Evolutionary conservation across 2,329 filamentous ascomycete genomes (phyloP).

Genomic region (Hymenoscyphus scutula): DNA sequence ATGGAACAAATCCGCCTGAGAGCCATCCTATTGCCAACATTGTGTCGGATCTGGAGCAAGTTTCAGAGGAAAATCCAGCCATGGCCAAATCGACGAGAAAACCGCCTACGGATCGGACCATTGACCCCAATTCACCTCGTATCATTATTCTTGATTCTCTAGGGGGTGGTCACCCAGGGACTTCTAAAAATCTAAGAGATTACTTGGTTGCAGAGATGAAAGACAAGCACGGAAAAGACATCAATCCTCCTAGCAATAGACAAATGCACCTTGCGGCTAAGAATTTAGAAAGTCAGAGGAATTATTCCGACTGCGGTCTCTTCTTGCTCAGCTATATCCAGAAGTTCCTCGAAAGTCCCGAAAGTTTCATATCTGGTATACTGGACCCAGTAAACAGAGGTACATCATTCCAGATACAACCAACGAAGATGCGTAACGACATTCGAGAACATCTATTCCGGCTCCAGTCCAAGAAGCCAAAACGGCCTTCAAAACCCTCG

Average conservation of each 20-base stretch:
- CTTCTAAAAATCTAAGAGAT: constrained; percentile 67
- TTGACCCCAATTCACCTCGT: constrained; percentile 55
- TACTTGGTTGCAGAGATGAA: constrained; percentile 75
- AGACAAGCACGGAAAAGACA: constrained; percentile 49
- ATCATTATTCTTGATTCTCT: constrained; percentile 91
- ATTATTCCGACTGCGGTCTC: constrained; percentile 86
- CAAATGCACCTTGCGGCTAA: constrained; percentile 64
- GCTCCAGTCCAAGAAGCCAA: constrained; percentile 45
- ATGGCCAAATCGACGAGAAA: constrained; percentile 30
- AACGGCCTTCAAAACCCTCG: not conserved
- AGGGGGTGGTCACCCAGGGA: constrained; percentile 58
- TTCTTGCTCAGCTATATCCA: constrained; percentile 83
- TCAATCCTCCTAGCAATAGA: constrained; percentile 33
- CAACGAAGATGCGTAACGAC: constrained; percentile 58
- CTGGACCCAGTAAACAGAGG: constrained; percentile 61
- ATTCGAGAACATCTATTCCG: constrained; percentile 66
- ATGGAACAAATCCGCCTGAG: not conserved
- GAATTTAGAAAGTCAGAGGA: constrained; percentile 74
- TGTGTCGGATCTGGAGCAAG: constrained; percentile 16
- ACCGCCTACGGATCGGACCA: constrained; percentile 38
- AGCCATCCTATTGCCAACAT: constrained; percentile 9
- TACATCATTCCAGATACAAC: constrained; percentile 47
- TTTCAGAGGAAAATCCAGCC: constrained; percentile 36
- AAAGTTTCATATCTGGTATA: constrained; percentile 64
- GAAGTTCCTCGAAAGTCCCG: constrained; percentile 74